Base-by-base conservation (phyloP, 352 stramenopile species). In the Peronospora belbahrii region DNA sequence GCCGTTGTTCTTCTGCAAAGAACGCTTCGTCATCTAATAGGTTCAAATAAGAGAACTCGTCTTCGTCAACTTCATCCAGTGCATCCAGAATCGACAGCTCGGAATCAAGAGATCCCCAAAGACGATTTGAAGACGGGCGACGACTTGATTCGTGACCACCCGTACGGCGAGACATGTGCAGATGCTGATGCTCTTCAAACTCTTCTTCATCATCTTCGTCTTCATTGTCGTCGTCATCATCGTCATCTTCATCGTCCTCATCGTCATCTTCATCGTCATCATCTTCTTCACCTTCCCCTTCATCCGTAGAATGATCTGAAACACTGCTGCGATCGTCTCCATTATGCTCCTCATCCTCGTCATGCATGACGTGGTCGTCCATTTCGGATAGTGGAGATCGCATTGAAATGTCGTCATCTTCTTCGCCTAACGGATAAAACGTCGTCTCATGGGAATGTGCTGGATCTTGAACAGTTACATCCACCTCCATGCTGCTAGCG, bases 11-110 rank as follows among this genome's bases (percentile, higher is more conserved):
- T 31, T 85, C 72, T 0, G 58, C 40, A 47, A 79, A 83, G 10
- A 65, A 42, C 4, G 56, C 52, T 41, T 93, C 82, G 20, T 88
- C 77, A 10, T 88, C 74, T 3, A 90, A 39, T 42, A 88, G 66
- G 36, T 71, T 76, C n/a, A 84, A 46, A 43, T 88, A 88, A 14
- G 74, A 91, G 40, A 85, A 91, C 25, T 91, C 76, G 10, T 91
- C 75, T 65, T 91, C 79, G 34, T 91, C 76, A 9, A 86, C 76
- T 56, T 91, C 79, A 38, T 91, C 79, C 17, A 84, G 58, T 6
- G 68, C 79, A 58, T 91, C 79, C n/a, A 84, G 50, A 15, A 75
- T 67, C 6, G 74, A 80, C 35, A 85, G 49, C 34, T 89, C 82
- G 2, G 66, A 68, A 22, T 89, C 79, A 3, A 90, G 45, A n/a